These are phyloP conservation scores for Zea mays DNA, from an alignment of 176 grass and related monocot species.

Conservation along the genomic window DNA sequence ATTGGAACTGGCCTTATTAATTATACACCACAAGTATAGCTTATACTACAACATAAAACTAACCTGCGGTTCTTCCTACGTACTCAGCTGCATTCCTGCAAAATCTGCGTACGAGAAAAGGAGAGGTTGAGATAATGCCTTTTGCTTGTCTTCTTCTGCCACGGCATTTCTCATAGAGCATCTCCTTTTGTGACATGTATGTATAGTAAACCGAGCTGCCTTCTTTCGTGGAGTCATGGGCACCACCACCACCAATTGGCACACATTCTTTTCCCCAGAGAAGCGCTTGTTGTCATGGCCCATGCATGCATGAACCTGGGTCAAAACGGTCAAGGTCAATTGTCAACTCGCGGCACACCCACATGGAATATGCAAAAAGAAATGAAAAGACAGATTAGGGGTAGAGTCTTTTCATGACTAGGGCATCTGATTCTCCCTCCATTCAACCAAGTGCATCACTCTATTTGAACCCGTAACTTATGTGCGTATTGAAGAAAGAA, in stretches of 20 bases:
- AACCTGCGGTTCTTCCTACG: no score
- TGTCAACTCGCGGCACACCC: slow-evolving; percentile 50
- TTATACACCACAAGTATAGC: no score
- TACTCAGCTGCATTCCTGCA: not conserved
- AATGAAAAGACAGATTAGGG: slow-evolving; percentile 41
- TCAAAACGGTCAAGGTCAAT: slow-evolving; percentile 48
- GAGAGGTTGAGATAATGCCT: slow-evolving; percentile 8
- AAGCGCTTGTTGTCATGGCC: not conserved
- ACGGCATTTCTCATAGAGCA: slow-evolving; percentile 24
- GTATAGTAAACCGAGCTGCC: slow-evolving; percentile 27
- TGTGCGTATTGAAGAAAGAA: not conserved
- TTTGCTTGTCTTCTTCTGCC: slow-evolving; percentile 24
- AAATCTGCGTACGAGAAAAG: not conserved
- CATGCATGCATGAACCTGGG: slow-evolving; percentile 23
- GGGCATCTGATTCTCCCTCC: slow-evolving; percentile 56
- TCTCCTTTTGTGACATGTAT: slow-evolving; percentile 31
- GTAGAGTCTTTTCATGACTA: slow-evolving; percentile 55
- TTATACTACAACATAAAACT: no score
- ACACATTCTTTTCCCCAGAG: slow-evolving; percentile 6
- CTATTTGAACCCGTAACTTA: slow-evolving; percentile 18
- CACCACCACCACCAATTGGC: slow-evolving; percentile 20
- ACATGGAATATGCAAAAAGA: slow-evolving; percentile 47
- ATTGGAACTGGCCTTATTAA: no score
- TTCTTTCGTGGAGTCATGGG: slow-evolving; percentile 9
- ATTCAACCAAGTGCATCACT: slow-evolving; percentile 24